Base-by-base conservation (phyloP, 306 rosid genomes). In the Begonia peltatifolia region DNA sequence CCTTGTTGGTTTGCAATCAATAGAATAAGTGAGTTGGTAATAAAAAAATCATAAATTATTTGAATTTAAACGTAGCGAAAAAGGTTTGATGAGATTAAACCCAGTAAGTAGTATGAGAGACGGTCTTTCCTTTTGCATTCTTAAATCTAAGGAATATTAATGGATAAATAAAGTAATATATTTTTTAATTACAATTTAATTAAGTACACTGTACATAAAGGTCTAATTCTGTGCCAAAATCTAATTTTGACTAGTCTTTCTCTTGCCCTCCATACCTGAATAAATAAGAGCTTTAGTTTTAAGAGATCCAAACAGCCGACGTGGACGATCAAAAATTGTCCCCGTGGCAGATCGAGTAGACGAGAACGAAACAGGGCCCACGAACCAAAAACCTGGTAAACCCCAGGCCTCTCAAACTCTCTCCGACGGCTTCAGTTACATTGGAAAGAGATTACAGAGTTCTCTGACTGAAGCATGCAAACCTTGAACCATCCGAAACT, bases 391-490 rank as follows among this genome's bases (percentile, higher is more conserved):
- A 62, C 69, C 62, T 54, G 42, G 50, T 20, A 51, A 42, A 59
- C 67, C 63, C 53, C 57, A 52, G 63, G 49, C 52, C 61, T 66
- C 68, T 66, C 73, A n/a, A n/a, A n/a, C n/a, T n/a, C 67, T 42
- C 73, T 56, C 60, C 47, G 47, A 54, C 74, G 30, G 76, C 80
- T 80, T 82, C 68, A 53, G 80, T 57, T 76, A 47, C 51, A 16
- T 35, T 46, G 20, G 14, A 59, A 53, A 48, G 60, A 15, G 65
- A 4, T 46, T n/a, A 51, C 14, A 47, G 47, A 20, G 46, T 13
- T 16, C 44, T 59, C 56, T 3, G 30, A 2, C 5, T 25, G 64
- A 58, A 80, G 86, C 84, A 90, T 86, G 99, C 92, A 80, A 76
- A 52, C 72, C 75, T 59, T 67, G 65, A 59, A 68, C 78, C 79